phyloP scores from a whole-genome alignment of 1,284 basidiomycete genomes.

The Inonotus obliquus region DNA sequence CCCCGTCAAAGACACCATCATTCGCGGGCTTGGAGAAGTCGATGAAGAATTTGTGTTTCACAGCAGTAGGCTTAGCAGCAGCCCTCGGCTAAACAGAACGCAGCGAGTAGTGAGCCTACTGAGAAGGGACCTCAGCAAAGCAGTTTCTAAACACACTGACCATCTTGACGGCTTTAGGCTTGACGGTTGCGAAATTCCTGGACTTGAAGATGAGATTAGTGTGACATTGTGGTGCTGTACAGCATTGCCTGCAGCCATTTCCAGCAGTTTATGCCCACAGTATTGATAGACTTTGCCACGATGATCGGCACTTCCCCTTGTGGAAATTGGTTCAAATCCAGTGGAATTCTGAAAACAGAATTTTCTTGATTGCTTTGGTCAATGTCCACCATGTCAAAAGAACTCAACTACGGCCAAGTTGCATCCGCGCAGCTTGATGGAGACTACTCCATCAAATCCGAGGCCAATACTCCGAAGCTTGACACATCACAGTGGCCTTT shows the following conservation, averaged over 20 bases:
- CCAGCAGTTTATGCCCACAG: not conserved
- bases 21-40: constrained; percentile 92
- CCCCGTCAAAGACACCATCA: constrained; percentile 89
- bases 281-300: not conserved
- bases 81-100: constrained; percentile 56
- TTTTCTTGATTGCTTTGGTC: not conserved
- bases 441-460: constrained; percentile 83
- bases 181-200: constrained; percentile 1
- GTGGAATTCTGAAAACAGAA: not conserved
- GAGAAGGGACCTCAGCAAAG: constrained; percentile 91
- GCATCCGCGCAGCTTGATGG: constrained; percentile 67
- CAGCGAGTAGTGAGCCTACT: constrained; percentile 72
- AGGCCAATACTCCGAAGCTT: constrained; percentile 67
- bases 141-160: constrained; percentile 62
- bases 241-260: not conserved
- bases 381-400: constrained; percentile 20
- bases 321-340: not conserved
- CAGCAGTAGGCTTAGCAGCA: constrained; percentile 59
- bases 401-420: constrained; percentile 60
- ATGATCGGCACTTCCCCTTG: not conserved
- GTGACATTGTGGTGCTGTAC: constrained; percentile 1
- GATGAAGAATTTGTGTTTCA: constrained; percentile 90
- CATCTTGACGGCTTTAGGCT: constrained; percentile 43
- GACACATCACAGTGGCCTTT: constrained; percentile 98
- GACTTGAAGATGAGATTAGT: not conserved